Conservation (phyloP, 495 filamentous ascomycete genomes). For the Aspergillus cavernicola region DNA sequence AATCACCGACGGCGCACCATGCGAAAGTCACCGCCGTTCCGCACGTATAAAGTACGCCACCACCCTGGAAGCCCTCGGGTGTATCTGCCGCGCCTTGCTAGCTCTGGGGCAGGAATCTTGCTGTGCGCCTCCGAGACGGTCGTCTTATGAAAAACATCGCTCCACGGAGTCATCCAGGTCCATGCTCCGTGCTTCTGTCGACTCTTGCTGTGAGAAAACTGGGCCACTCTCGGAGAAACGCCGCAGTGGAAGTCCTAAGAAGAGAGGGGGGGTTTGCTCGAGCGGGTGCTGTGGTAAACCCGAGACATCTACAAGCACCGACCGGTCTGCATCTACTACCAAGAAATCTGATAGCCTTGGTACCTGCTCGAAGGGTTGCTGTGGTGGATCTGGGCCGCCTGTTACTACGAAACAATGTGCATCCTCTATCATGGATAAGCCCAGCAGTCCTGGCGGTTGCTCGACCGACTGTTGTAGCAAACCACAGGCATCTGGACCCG, state of each 20-base stretch:
- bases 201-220: constrained; percentile 3
- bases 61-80: constrained; percentile 47
- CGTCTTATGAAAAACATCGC: constrained; percentile 5
- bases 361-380: neutral
- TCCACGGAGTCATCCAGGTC: constrained; percentile 11
- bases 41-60: constrained; percentile 33
- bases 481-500: neutral
- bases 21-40: constrained; percentile 27
- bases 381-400: neutral
- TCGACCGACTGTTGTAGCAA: neutral
- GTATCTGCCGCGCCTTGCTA: constrained; percentile 51
- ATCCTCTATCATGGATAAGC: neutral
- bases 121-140: constrained; percentile 27
- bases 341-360: neutral
- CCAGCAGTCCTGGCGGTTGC: neutral
- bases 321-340: neutral
- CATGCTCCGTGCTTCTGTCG: constrained; percentile 6
- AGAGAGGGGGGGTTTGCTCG: neutral
- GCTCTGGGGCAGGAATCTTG: constrained; percentile 52
- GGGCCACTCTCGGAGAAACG: neutral
- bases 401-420: neutral
- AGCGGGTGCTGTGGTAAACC: neutral
- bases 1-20: constrained; percentile 11
- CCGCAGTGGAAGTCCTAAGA: neutral
- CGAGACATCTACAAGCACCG: neutral